Conservation (phyloP, 2,329 filamentous ascomycete genomes). For the Botrytis deweyae region DNA sequence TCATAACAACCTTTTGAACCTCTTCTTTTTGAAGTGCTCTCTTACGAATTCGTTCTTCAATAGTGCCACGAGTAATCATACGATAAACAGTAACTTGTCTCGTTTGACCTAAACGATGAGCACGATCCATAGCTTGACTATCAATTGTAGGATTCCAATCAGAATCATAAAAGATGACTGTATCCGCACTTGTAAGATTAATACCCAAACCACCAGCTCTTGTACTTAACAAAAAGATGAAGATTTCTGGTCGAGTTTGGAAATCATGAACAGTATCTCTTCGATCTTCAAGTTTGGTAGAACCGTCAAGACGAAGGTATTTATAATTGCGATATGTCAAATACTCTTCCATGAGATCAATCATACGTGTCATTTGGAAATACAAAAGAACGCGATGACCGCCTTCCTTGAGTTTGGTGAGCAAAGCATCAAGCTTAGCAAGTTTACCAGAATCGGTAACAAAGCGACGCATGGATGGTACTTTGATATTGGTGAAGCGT, state of each 20-base stretch:
- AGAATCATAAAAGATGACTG: conserved; percentile 98
- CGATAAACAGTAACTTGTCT: conserved; percentile 96
- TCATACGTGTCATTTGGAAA: conserved; percentile 99
- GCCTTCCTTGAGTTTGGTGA: conserved; percentile 86
- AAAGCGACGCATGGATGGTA: conserved; percentile 95
- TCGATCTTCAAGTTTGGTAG: conserved; percentile 94
- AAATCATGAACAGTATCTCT: conserved; percentile 96
- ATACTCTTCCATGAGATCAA: conserved; percentile 98
- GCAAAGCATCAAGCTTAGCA: conserved; percentile 81
- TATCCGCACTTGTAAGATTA: conserved; percentile 94
- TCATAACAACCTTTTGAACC: conserved; percentile 95
- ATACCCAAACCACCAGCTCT: conserved; percentile 97
- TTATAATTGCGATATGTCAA: conserved; percentile 99
- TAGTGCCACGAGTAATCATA: conserved; percentile 92
- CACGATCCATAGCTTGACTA: conserved; percentile 97
- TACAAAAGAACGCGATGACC: conserved; percentile 93
- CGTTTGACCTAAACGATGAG: conserved; percentile 95
- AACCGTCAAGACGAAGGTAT: conserved; percentile 94
- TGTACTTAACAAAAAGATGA: conserved; percentile 94
- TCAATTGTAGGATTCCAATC: conserved; percentile 99
- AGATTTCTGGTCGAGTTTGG: conserved; percentile 91
- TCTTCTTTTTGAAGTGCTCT: conserved; percentile 97
- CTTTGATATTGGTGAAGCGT: conserved; percentile 84
- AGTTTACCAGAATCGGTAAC: conserved; percentile 98
- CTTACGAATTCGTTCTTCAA: conserved; percentile 97